Evolutionary conservation across 106 monocot species (phyloP), one percentile per base, ranked within the genome.

Genomic region (Dendrobium nobile): DNA sequence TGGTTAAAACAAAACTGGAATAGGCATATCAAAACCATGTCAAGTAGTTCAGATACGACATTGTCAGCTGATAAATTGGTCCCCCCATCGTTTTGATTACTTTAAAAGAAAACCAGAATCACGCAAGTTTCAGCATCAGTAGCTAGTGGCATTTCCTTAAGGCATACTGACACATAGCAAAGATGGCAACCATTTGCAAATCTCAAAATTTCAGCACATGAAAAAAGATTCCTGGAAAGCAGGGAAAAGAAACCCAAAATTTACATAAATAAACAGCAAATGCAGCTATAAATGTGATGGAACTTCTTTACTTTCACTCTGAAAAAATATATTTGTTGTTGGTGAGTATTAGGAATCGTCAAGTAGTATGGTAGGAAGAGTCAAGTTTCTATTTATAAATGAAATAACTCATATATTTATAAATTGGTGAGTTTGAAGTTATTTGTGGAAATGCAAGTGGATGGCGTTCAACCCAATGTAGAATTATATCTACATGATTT

Each of bases 31-130:
- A 31, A 31, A 31, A 0, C 98, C 94, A 98, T 98, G 51, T 95
- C 87, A 41, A 95, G 54, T 67, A 98, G 77, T 85, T 92, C 87
- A 20, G 92, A 92, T 55, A 92, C 87, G 19, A 94, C 77, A 44
- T 79, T 80, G 84, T 98, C 98, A 75, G 84, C 16, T 70, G 84
- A 91, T 31, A 73, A 54, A 75, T 83, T 82, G 78, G 41, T 28
- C 59, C 42, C 77, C 41, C 83, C 90, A 92, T 87, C 41, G 33
- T 78, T 61, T 65, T 59, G 22, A 17, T 64, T 42, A 42, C 16
- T 42, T 0, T 17, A 43, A 5, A 5, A 20, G 74, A 43, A 42
- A 74, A 74, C 41, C 18, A 74, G 9, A 42, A 18, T 74, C 41
- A 42, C 20, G 19, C 6, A n/a, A 43, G 20, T 41, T 74, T 18